phyloP scores from a whole-genome alignment of 75 land plant species.

The Gnetum montanum region DNA sequence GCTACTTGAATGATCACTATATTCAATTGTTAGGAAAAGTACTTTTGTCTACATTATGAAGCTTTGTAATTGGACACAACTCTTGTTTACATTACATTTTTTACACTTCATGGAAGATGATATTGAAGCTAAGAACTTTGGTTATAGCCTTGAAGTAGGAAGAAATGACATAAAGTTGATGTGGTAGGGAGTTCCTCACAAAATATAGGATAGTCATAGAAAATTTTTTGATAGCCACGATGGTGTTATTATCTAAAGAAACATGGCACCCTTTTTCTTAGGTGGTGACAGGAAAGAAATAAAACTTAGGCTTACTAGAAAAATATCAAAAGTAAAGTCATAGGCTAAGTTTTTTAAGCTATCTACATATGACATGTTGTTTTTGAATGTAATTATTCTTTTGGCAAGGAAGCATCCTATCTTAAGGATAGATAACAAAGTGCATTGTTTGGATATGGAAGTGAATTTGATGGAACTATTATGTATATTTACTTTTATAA shows the following conservation, averaged over 20 bases:
- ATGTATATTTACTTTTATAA: no score
- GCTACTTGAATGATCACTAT: conserved; percentile 43
- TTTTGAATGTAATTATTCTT: no score
- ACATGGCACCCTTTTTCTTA: background rate
- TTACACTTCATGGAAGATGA: background rate
- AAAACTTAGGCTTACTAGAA: background rate
- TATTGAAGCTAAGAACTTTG: background rate
- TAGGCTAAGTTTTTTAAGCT: background rate
- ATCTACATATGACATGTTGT: no score
- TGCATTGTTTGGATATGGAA: no score
- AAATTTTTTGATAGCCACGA: background rate
- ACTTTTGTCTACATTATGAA: conserved; percentile 44
- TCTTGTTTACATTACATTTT: conserved; percentile 40
- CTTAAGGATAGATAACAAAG: no score
- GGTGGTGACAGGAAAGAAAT: background rate
- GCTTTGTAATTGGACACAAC: conserved; percentile 40
- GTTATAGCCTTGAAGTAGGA: background rate
- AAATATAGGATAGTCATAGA: no score
- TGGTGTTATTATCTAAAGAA: no score
- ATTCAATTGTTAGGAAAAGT: conserved; percentile 41
- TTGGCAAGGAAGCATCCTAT: no score
- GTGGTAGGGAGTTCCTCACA: background rate
- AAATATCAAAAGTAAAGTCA: background rate
- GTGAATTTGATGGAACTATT: no score
- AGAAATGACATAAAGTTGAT: background rate